Percentiles rank a stretch among this genome's conserved stretches.
Evolutionary conservation across 1,139 yeast species (phyloP).

Genomic region (Pichia sp.): DNA sequence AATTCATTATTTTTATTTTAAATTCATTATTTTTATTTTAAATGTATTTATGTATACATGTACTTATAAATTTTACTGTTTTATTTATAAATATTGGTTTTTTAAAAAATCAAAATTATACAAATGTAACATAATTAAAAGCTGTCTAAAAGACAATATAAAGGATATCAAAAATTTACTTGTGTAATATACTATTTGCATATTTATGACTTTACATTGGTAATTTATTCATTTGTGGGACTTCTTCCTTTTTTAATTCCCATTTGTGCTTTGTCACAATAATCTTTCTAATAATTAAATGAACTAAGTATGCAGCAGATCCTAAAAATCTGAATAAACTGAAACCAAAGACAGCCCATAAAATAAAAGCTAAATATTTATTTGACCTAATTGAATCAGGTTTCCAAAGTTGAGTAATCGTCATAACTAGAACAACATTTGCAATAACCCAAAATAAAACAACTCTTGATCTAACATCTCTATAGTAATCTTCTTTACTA

Average conservation of each 20-base stretch:
- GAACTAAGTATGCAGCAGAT: slow-evolving; percentile 57
- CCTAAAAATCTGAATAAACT: slow-evolving; percentile 78
- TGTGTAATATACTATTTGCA: too few species aligned
- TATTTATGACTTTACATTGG: slow-evolving; percentile 14
- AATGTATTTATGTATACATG: too few species aligned
- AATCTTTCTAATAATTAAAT: slow-evolving; percentile 33
- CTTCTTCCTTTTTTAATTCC: slow-evolving; percentile 23
- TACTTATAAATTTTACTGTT: too few species aligned
- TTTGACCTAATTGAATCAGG: slow-evolving; percentile 62
- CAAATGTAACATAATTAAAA: too few species aligned
- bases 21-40: too few species aligned
- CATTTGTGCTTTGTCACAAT: slow-evolving; percentile 29
- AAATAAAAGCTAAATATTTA: slow-evolving; percentile 70
- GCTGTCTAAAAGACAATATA: too few species aligned
- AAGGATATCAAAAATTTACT: slow-evolving; percentile 1
- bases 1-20: background rate
- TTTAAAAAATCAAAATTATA: too few species aligned
- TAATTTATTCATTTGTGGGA: slow-evolving; percentile 24
- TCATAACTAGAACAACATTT: slow-evolving; percentile 74
- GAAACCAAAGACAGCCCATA: slow-evolving; percentile 86
- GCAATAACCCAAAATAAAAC: slow-evolving; percentile 88
- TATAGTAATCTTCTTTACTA: slow-evolving; percentile 79
- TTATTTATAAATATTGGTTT: too few species aligned
- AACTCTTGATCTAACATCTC: slow-evolving; percentile 89
- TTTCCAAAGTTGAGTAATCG: slow-evolving; percentile 74